These are phyloP conservation scores for Triticum monococcum DNA, from an alignment of 176 grass and related monocot genomes.

Conservation along the genomic window DNA sequence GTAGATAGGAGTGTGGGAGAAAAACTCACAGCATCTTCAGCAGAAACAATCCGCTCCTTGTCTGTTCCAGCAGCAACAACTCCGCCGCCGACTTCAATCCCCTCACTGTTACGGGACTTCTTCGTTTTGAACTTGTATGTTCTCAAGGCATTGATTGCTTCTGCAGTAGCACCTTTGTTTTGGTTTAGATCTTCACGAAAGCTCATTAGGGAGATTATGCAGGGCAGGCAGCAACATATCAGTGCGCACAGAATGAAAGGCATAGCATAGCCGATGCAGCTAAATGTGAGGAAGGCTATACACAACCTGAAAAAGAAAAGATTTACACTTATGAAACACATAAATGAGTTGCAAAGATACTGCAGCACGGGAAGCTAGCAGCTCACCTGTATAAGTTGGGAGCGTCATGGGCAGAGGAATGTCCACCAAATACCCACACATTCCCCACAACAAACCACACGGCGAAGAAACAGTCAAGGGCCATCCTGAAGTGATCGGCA, in stretches of 20 bases:
- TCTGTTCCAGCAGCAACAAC: constrained; percentile 72
- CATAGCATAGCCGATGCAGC: constrained; percentile 95
- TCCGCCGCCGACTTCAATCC: constrained; percentile 47
- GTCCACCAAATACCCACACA: constrained; percentile 94
- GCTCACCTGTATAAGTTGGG: constrained; percentile 83
- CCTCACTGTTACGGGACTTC: constrained; percentile 45
- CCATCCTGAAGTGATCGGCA: constrained; percentile 92
- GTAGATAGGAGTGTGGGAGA: not conserved
- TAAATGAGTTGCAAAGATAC: constrained; percentile 27
- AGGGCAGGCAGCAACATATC: constrained; percentile 97
- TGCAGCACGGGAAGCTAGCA: constrained; percentile 21
- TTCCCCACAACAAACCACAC: constrained; percentile 99
- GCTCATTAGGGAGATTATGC: constrained; percentile 80
- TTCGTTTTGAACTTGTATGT: constrained; percentile 76
- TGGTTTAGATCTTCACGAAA: constrained; percentile 68
- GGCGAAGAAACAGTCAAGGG: constrained; percentile 91
- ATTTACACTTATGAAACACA: constrained; percentile 36
- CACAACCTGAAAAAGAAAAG: constrained; percentile 73
- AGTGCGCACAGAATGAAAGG: constrained; percentile 88
- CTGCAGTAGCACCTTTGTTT: constrained; percentile 69
- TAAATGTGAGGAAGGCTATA: constrained; percentile 97
- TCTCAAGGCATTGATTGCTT: constrained; percentile 67
- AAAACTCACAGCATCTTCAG: constrained; percentile 79
- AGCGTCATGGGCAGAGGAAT: constrained; percentile 67
- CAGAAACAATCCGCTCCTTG: constrained; percentile 65